phyloP scores from a whole-genome alignment of 2,329 filamentous ascomycete species.

The Fusarium citri region DNA sequence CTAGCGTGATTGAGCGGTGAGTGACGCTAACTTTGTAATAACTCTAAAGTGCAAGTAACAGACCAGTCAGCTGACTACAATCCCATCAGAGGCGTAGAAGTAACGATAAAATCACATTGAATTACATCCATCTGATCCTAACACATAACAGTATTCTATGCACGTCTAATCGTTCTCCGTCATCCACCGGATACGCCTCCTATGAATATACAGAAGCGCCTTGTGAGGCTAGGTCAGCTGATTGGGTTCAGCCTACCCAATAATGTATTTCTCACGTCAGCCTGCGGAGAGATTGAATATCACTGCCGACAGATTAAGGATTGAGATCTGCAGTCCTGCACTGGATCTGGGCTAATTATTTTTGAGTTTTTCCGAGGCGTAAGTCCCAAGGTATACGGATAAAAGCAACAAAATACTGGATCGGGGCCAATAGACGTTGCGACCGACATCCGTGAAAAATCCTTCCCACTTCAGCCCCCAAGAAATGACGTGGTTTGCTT shows the following conservation, averaged over 20 bases:
- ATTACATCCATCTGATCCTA: fast-evolving
- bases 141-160: too few relatives aligned
- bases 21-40: too few relatives aligned
- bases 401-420: not conserved
- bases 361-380: too few relatives aligned
- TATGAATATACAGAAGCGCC: too few relatives aligned
- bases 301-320: not conserved
- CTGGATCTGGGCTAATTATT: not conserved
- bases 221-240: fast-evolving
- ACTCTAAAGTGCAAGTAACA: too few relatives aligned
- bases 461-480: not conserved
- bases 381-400: too few relatives aligned
- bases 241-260: not conserved
- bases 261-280: not conserved
- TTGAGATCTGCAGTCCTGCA: not conserved
- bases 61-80: too few relatives aligned
- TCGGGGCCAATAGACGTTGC: not conserved
- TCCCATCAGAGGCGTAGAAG: too few relatives aligned
- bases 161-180: too few relatives aligned
- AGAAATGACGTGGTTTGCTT: not conserved
- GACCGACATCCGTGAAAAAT: not conserved
- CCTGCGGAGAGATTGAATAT: not conserved
- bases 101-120: too few relatives aligned
- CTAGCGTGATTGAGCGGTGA: too few relatives aligned
- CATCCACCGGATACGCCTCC: too few relatives aligned